Evolutionary conservation across 2,329 filamentous ascomycete genomes (phyloP).

Genomic region (Ustilaginoidea virens): DNA sequence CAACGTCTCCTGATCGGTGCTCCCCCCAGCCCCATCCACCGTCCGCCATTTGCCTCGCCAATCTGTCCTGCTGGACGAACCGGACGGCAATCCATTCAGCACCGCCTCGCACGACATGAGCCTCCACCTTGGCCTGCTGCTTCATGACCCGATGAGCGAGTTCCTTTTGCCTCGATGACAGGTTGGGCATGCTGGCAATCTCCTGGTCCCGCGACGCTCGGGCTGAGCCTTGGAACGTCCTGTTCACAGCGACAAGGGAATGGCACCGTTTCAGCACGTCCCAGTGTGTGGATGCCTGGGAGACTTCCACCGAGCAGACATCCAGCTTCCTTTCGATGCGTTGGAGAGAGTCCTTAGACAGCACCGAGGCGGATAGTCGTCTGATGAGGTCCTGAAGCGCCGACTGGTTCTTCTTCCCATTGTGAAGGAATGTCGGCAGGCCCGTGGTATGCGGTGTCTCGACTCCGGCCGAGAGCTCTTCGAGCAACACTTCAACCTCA

Average conservation of each 20-base stretch:
- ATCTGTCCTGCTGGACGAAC: slow-evolving; percentile 14
- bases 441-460: slow-evolving; percentile 8
- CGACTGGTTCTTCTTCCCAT: slow-evolving; percentile 8
- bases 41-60: slow-evolving; percentile 24
- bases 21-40: slow-evolving; percentile 27
- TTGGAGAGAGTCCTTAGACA: slow-evolving; percentile 5
- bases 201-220: slow-evolving; percentile 11
- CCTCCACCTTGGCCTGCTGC: slow-evolving; percentile 17
- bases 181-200: slow-evolving; percentile 8
- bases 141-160: slow-evolving; percentile 16
- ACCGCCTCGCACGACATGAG: slow-evolving; percentile 20
- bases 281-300: slow-evolving; percentile 14
- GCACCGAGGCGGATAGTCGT: slow-evolving; percentile 4
- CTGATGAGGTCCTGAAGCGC: slow-evolving; percentile 5
- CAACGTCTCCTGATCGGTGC: slow-evolving; percentile 14
- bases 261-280: slow-evolving; percentile 16
- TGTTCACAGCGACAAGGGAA: slow-evolving; percentile 15
- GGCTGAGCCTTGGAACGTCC: slow-evolving; percentile 17
- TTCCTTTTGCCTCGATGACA: slow-evolving; percentile 12
- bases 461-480: slow-evolving; percentile 2
- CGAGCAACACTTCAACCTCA: slow-evolving; percentile 9
- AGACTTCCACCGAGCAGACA: slow-evolving; percentile 9
- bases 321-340: slow-evolving; percentile 10
- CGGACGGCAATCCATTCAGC: slow-evolving; percentile 19
- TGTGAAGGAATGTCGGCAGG: slow-evolving; percentile 7